Conservation (phyloP, 345 rosid genomes). For the Euphorbia lathyris region DNA sequence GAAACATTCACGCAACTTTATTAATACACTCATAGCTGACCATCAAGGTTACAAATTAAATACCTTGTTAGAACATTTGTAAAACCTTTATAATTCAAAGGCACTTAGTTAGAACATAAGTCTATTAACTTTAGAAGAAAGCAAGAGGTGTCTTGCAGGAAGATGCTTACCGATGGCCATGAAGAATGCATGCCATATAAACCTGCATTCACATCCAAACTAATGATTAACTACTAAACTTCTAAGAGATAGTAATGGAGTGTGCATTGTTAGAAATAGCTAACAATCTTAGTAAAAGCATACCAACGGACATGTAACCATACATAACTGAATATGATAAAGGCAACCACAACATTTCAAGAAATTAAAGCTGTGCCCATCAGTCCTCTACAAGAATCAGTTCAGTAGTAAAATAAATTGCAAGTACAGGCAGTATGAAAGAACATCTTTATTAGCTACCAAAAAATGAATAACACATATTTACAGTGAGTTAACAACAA, state of each 20-base stretch:
- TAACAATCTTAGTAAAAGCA: background rate
- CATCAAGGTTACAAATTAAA: background rate
- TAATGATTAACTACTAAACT: constrained; percentile 4
- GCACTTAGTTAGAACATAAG: background rate
- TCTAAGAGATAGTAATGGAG: background rate
- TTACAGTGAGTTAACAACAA: background rate
- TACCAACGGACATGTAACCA: background rate
- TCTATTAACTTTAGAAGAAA: background rate
- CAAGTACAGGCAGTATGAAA: background rate
- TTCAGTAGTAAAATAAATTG: background rate
- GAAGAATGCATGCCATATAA: constrained; percentile 87
- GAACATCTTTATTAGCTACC: background rate
- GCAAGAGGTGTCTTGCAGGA: constrained; percentile 6
- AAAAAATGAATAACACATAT: background rate
- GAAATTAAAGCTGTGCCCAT: background rate
- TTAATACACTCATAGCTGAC: background rate
- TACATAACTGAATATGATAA: background rate
- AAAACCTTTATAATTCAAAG: background rate
- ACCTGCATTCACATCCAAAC: constrained; percentile 54
- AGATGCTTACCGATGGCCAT: constrained; percentile 64
- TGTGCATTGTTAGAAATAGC: too few species aligned
- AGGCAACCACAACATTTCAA: background rate
- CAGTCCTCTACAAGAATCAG: background rate
- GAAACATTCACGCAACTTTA: background rate
- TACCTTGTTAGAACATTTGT: background rate